These are phyloP conservation scores for Hyaloscypha variabilis DNA, from an alignment of 495 filamentous ascomycete genomes.

Conservation along the genomic window DNA sequence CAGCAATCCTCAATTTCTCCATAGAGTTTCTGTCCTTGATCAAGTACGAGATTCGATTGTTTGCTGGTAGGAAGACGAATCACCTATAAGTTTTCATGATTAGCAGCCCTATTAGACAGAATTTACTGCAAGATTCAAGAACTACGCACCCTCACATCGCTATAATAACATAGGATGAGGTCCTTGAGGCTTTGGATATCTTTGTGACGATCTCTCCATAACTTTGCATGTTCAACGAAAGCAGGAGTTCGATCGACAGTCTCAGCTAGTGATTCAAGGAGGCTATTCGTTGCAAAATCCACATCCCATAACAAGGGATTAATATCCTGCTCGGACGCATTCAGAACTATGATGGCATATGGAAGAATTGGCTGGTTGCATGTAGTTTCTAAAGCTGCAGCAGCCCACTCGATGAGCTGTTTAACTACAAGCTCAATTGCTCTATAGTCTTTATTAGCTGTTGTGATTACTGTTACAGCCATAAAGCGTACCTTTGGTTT, in stretches of 20 bases:
- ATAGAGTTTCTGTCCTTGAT: conserved; percentile 32
- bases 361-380: conserved; percentile 50
- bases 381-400: conserved; percentile 39
- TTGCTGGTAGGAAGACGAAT: conserved; percentile 32
- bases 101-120: not conserved
- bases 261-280: conserved; percentile 37
- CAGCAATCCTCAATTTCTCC: conserved; percentile 17
- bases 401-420: conserved; percentile 37
- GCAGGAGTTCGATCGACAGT: conserved; percentile 31
- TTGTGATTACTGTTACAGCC: not conserved
- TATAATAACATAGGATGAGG: conserved; percentile 41
- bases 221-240: conserved; percentile 36
- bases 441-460: not conserved
- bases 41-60: conserved; percentile 20
- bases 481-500: conserved; percentile 41
- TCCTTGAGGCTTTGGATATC: conserved; percentile 35
- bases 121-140: not conserved
- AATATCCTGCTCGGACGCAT: conserved; percentile 37
- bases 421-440: conserved; percentile 33
- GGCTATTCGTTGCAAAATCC: conserved; percentile 41
- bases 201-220: conserved; percentile 35
- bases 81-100: conserved; percentile 15
- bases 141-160: too few species aligned
- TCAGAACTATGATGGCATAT: conserved; percentile 49
- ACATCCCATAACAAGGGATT: conserved; percentile 46